Evolutionary conservation across 1,284 basidiomycete species (phyloP).

Genomic region (Apiotrichum sp.): DNA sequence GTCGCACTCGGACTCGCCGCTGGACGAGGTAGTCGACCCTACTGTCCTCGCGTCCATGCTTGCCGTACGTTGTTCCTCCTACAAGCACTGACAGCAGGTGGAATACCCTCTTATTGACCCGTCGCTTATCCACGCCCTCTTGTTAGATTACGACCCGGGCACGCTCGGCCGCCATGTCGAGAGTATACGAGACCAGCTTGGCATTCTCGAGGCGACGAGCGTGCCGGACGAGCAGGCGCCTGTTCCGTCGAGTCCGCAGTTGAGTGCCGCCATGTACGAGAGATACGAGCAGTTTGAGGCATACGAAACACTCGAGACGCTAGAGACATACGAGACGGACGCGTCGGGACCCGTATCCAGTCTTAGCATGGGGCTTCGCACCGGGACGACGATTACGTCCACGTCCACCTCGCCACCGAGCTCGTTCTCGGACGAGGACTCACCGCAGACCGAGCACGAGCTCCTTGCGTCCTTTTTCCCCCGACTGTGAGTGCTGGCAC

Average conservation of each 20-base stretch:
- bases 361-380: not conserved
- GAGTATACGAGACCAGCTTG: slow-evolving; percentile 38
- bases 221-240: slow-evolving; percentile 35
- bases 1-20: not conserved
- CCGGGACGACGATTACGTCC: not conserved
- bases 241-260: slow-evolving; percentile 10
- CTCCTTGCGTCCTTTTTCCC: slow-evolving; percentile 32
- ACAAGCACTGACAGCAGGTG: slow-evolving; percentile 18
- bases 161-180: slow-evolving; percentile 21
- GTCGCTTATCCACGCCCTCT: slow-evolving; percentile 34
- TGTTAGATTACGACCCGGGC: slow-evolving; percentile 36
- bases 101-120: slow-evolving; percentile 42
- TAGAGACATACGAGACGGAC: not conserved
- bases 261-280: not conserved
- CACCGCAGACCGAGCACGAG: slow-evolving; percentile 12
- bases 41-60: slow-evolving; percentile 21
- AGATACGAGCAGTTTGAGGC: too few species aligned
- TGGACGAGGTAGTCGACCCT: slow-evolving; percentile 14
- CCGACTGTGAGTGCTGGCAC: slow-evolving; percentile 17
- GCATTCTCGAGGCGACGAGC: slow-evolving; percentile 39
- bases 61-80: slow-evolving; percentile 10
- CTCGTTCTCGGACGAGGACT: slow-evolving; percentile 1
- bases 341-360: not conserved
- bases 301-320: not conserved
- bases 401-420: not conserved